Evolutionary conservation across 2,329 filamentous ascomycete genomes (phyloP).

Genomic region (Aspergillus sp.): DNA sequence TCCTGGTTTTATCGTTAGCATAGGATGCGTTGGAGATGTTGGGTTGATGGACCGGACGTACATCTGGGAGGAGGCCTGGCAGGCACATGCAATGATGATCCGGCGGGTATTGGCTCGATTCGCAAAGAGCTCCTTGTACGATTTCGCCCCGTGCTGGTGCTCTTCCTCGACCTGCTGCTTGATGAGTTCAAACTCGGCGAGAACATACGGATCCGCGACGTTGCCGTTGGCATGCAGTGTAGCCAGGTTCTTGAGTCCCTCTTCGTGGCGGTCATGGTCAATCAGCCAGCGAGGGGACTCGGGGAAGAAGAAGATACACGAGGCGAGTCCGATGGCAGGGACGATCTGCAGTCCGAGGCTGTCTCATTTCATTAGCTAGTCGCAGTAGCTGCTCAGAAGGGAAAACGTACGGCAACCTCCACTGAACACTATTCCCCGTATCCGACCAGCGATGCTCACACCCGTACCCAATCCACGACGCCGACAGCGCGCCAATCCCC

Average conservation of each 20-base stretch:
- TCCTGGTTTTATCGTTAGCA: neutral
- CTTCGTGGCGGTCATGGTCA: slow-evolving; percentile 16
- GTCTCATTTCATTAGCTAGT: neutral
- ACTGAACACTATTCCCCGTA: slow-evolving; percentile 12
- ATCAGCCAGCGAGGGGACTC: slow-evolving; percentile 16
- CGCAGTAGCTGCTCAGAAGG: fast-evolving
- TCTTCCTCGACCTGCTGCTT: slow-evolving; percentile 15
- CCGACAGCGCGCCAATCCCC: slow-evolving; percentile 5
- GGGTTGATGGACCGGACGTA: neutral
- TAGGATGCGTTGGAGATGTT: too few species aligned
- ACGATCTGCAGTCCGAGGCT: slow-evolving; percentile 12
- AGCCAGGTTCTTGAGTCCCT: slow-evolving; percentile 7
- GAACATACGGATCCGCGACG: slow-evolving; percentile 9
- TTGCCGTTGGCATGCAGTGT: slow-evolving; percentile 12
- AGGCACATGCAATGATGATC: slow-evolving; percentile 14
- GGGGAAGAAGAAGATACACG: slow-evolving; percentile 16
- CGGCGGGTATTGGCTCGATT: slow-evolving; percentile 15
- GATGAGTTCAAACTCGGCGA: slow-evolving; percentile 12
- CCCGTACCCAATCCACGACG: slow-evolving; percentile 17
- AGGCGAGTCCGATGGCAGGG: slow-evolving; percentile 14
- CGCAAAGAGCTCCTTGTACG: slow-evolving; percentile 13
- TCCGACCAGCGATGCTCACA: slow-evolving; percentile 10
- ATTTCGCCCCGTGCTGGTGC: slow-evolving; percentile 12
- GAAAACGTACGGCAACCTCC: slow-evolving; percentile 6
- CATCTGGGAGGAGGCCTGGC: slow-evolving; percentile 14